Base-by-base conservation (phyloP, 2,329 filamentous ascomycete species). In the Leptodontidium sp. region DNA sequence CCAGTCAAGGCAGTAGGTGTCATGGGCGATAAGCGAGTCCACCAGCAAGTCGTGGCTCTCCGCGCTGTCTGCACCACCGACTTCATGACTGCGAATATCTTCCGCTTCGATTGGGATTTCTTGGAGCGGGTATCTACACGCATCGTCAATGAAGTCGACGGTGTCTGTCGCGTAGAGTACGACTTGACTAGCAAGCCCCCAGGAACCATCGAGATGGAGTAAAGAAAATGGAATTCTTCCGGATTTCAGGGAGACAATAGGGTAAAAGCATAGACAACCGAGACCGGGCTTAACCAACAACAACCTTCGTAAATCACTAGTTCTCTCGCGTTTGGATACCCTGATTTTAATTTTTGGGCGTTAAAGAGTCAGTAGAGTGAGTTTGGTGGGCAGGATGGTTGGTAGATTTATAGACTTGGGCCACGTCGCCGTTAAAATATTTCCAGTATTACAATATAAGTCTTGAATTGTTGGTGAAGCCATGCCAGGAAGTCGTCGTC, bases 191-290 rank as follows among this genome's bases (percentile, higher is more conserved):
- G 84, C 82, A 82, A 87, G 80, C 84, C 73, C 64, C 64, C 72
- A 45, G 75, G 75, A 70, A 93, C 91, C 1, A 93, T 93, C 77
- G 91, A 93, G 82, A 87, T 93, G 83, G 90, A 93, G 81, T 93
- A 87, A 79, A 43, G 17, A 50, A 9, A 15, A 40, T 9, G 21
- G 5, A 7, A 2, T 11, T 45, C 4, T 17, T 43, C 43, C 35
- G 57, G 12, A 43, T 43, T n/a, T 9, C 24, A 35, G 38, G 53
- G 29, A 32, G 4, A 6, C 29, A 32, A 32, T 32, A 32, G 29
- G 17, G 12, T 50, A 24, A 45, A 63, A 15, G n/a, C 35, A 26
- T 55, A 43, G 43, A 59, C 40, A 61, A 29, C 40, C n/a, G 53
- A 55, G 24, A 57, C 8, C 59, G 24, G 21, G 38, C 29, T 43